Base-by-base conservation (phyloP, 2,329 filamentous ascomycete species). In the Blumeriella jaapii region DNA sequence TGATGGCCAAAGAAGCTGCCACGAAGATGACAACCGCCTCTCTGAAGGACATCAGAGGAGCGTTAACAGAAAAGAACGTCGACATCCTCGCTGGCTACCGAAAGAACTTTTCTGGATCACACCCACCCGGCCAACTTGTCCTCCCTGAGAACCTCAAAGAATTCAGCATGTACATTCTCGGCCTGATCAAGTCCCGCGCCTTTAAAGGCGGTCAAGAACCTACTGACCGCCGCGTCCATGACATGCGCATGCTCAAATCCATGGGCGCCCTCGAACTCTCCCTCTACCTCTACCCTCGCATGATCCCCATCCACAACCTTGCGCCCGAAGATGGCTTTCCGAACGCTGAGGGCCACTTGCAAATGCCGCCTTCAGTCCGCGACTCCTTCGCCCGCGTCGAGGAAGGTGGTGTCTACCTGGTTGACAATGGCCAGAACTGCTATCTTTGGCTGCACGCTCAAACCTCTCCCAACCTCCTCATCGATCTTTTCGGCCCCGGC, bases 61-160 rank as follows among this genome's bases (percentile, higher is more conserved):
- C 74, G 38, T 65, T 98, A 19, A 87, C 82, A 1, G 91, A 96
- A 60, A 91, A 87, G 61, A 86, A 84, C 0, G 85, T 95, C 38
- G 89, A 96, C 53, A 82, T 96, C 35, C 72, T 96, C 39, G 82
- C 87, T 17, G 81, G 78, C 36, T 96, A 98, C 59, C 77, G 91
- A 47, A 96, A 93, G 62, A 81, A 94, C 59, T 91, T 91, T 50
- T 82, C 85, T 4, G 65, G 74, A 2, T 82, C 77, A 2, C 84
- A 93, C 53, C 89, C 91, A 6, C 83, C 87, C 2, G 84, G 86
- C 4, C 87, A 98, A 59, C 73, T 98, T 18, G 86, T 98, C 18
- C 76, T 98, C 61, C 91, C 91, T 0, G 91, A 98, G 61, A 83
- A 89, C 47, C 71, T 98, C 18, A 96, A 96, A 57, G 91, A 98